Conservation (phyloP, 306 rosid species). For the Quercus aquifolioides region DNA sequence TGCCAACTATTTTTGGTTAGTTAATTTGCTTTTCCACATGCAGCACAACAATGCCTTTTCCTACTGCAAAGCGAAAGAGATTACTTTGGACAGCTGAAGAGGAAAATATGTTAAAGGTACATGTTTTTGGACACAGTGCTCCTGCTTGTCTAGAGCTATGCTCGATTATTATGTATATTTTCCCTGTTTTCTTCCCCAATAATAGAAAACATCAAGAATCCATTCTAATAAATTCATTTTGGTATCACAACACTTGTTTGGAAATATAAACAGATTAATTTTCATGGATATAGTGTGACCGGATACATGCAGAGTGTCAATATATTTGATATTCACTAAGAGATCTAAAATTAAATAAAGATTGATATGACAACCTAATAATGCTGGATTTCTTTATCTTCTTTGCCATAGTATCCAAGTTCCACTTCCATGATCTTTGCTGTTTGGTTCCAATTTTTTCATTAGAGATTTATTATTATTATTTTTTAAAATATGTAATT, state of each 20-base stretch:
- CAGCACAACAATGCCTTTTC: slow-evolving; percentile 24
- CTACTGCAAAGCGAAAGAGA: slow-evolving; percentile 30
- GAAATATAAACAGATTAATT: not conserved
- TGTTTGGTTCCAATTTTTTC: not conserved
- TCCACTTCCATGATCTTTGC: not conserved
- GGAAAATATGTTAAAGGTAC: slow-evolving; percentile 47
- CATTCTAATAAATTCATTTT: not conserved
- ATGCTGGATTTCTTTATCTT: not conserved
- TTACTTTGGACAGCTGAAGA: slow-evolving; percentile 43
- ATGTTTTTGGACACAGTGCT: not conserved
- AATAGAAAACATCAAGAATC: not conserved
- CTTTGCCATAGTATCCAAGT: not conserved
- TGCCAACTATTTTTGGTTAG: not conserved
- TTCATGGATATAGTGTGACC: not conserved
- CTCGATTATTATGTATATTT: not conserved
- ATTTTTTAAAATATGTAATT: not conserved
- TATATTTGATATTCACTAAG: not conserved
- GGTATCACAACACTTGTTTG: not conserved
- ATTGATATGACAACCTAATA: not conserved
- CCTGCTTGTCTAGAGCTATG: not conserved
- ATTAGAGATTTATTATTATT: not conserved
- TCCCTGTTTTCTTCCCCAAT: not conserved
- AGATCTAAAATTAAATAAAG: not conserved
- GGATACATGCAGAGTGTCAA: not conserved
- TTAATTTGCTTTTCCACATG: slow-evolving; percentile 3